Base-by-base conservation (phyloP, 805 yeast genomes). In the Candida namnaoensis region DNA sequence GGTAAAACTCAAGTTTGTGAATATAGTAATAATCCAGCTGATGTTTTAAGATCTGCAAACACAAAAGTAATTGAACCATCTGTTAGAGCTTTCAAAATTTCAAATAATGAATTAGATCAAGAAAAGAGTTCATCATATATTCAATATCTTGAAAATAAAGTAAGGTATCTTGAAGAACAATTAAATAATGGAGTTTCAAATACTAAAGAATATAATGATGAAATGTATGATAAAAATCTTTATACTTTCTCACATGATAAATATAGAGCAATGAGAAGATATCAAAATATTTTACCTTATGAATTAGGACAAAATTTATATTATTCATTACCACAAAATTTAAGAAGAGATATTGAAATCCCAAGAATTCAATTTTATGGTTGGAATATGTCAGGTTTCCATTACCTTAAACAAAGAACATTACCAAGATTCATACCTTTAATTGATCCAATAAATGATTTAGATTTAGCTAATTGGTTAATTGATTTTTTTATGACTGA, bases 331-430 rank as follows among this genome's bases (percentile, higher is more conserved):
- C 47, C 61, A 8, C 57, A 57, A 6, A 62, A 64, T 14, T 57
- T 60, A 42, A 14, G 39, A 7, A 47, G 55, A 23, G 52, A 60
- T 13, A 62, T 76, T 12, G 50, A 58, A 11, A 45, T 72, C n/a
- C 83, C 83, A 5, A 56, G 83, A 37, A 61, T 68, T n/a, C 82
- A 79, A 51, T 72, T 68, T 39, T 79, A 74, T 49, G 83, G 82
- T 13, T 79, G 84, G 83, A 79, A 79, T 52, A 61, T 78, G 74
- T 63, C 72, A n/a, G 84, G 84, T 1, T 68, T 68, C 27, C 72
- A 70, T 49, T 79, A 74, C 50, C 46, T 76, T 15, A 46, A 44
- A 34, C 73, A 72, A 19, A 40, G 51, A 13, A 57, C 52, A 3
- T 41, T 54, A 11, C 68, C 71, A 1, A 57, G 53, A 3, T 44